Evolutionary conservation across 805 yeast genomes (phyloP).

Genomic region (Tetrapisispora taiwanensis): DNA sequence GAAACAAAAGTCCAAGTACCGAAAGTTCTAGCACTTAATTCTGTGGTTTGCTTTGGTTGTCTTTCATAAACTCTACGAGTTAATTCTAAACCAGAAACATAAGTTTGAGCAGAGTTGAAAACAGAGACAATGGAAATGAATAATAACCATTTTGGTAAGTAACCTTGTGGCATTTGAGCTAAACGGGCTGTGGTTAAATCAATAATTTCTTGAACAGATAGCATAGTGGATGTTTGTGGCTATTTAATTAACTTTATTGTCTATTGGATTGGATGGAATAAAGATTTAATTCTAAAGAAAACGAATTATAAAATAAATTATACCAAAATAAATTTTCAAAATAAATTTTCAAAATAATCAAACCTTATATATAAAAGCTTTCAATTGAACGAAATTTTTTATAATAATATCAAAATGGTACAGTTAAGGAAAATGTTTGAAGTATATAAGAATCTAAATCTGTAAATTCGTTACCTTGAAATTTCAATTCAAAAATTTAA

Average conservation of each 20-base stretch:
- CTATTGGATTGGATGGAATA: too few species aligned
- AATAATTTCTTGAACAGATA: conserved; percentile 27
- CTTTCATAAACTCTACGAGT: conserved; percentile 72
- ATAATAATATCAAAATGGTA: not conserved
- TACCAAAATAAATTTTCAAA: too few species aligned
- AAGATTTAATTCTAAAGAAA: too few species aligned
- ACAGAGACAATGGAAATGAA: conserved; percentile 83
- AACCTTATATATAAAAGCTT: too few species aligned
- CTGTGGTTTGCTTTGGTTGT: conserved; percentile 49
- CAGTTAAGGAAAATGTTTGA: not conserved
- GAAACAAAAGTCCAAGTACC: conserved; percentile 96
- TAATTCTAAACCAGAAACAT: conserved; percentile 59
- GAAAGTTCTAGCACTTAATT: conserved; percentile 85
- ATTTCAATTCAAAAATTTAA: too few species aligned
- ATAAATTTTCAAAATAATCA: too few species aligned
- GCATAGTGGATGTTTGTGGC: conserved; percentile 15
- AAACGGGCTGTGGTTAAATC: conserved; percentile 21
- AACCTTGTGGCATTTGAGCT: conserved; percentile 36
- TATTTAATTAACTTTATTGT: too few species aligned
- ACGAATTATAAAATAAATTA: too few species aligned
- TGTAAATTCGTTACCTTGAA: too few species aligned
- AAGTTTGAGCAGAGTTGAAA: conserved; percentile 84
- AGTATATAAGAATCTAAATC: too few species aligned
- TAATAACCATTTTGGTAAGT: conserved; percentile 67
- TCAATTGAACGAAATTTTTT: not conserved